Conservation (phyloP, 2,329 filamentous ascomycete genomes). For the Aspergillus calidoustus region DNA sequence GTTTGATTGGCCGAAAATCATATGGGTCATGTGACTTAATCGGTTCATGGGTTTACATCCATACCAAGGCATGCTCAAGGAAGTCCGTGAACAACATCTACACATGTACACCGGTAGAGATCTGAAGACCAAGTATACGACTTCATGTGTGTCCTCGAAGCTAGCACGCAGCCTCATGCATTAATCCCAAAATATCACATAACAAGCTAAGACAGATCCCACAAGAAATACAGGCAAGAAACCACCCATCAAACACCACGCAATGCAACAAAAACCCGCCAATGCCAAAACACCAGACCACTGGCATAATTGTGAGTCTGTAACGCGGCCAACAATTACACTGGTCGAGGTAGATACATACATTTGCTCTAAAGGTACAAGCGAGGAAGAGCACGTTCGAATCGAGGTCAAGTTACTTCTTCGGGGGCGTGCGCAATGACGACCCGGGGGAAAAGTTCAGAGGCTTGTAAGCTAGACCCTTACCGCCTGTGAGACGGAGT, state of each 20-base stretch:
- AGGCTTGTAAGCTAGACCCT: conserved; percentile 48
- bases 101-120: no score
- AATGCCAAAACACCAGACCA: conserved; percentile 14
- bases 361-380: not conserved
- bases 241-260: conserved; percentile 12
- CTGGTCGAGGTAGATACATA: not conserved
- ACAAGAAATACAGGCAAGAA: not conserved
- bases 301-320: not conserved
- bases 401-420: conserved; percentile 7
- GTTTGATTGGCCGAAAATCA: conserved; percentile 3
- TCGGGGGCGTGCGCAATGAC: conserved; percentile 20
- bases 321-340: not conserved
- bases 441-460: conserved; percentile 35
- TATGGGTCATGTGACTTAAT: conserved; percentile 4
- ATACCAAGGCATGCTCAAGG: not conserved
- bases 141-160: no score
- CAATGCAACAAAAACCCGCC: conserved; percentile 19
- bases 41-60: not conserved
- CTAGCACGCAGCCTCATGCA: conserved; percentile 9
- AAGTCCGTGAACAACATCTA: not conserved
- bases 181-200: conserved; percentile 14
- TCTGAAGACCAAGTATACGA: no score
- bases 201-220: conserved; percentile 7
- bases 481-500: conserved; percentile 48
- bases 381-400: not conserved